phyloP scores from a whole-genome alignment of 495 filamentous ascomycete genomes.

The Podospora pseudocomata region DNA sequence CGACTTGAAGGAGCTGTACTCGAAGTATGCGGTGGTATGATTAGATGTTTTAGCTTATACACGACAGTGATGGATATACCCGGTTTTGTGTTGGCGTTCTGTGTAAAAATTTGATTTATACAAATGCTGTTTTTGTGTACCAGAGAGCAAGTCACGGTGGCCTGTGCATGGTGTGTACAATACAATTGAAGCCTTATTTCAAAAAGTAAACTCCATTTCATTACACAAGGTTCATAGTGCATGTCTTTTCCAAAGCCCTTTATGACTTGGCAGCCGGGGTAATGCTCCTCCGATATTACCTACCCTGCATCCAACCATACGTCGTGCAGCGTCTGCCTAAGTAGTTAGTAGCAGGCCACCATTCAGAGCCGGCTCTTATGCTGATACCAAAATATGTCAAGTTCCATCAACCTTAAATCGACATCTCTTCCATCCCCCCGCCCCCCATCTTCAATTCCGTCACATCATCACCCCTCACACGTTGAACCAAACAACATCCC shows the following conservation, averaged over 20 bases:
- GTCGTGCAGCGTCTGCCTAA: neutral
- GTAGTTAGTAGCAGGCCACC: neutral
- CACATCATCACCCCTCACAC: neutral
- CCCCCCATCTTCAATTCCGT: neutral
- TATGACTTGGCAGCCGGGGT: neutral
- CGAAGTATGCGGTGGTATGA: neutral
- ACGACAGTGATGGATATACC: neutral
- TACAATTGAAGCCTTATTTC: too few species aligned
- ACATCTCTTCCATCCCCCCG: too few species aligned
- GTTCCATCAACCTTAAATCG: too few species aligned
- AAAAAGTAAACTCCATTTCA: too few species aligned
- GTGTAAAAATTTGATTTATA: neutral
- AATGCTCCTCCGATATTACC: neutral
- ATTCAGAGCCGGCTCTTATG: neutral
- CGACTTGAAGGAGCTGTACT: constrained; percentile 8
- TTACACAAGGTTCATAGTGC: too few species aligned
- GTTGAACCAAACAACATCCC: neutral
- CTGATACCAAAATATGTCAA: neutral
- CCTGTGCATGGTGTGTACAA: too few species aligned
- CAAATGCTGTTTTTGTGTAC: too few species aligned
- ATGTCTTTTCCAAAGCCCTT: too few species aligned
- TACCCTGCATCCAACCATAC: neutral
- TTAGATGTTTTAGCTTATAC: neutral
- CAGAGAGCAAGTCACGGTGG: too few species aligned
- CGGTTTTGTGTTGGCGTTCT: neutral